Evolutionary conservation across 805 yeast species (phyloP), one percentile per base, ranked within the genome.

Genomic region (Pichia occidentalis): DNA sequence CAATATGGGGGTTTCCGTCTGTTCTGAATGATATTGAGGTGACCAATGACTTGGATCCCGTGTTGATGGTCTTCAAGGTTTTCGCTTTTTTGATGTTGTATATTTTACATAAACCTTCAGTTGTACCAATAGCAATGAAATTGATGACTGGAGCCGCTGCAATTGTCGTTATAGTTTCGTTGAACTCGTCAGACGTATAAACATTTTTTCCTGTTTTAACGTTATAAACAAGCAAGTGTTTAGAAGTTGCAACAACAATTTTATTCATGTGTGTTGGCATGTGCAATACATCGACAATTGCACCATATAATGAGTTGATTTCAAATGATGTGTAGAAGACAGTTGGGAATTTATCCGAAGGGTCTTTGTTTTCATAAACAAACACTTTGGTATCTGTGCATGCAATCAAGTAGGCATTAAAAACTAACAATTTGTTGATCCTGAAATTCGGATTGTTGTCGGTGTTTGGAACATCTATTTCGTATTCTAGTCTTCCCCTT

Each of bases 261-360:
- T 92, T 92, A 66, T 92, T 92, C 53, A 94, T 60, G 56, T 90
- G 88, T 0, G 99, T 90, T 22, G 97, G 88, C 34, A 90, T 80
- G 58, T 92, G 99, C 9, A 75, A 52, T 14, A 83, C 47, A 29
- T 77, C 80, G 9, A 81, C 79, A 13, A 92, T 70, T 7, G 68
- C 70, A 17, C 95, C 96, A 47, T 82, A 79, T 12, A 79, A 59
- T n/a, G 70, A 60, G 20, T 79, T 73, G 34, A 77, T 54, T 29
- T 64, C 60, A 35, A 88, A 59, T 12, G 77, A 66, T 4, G 95
- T 77, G 59, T 87, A 81, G 39, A 71, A 70, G 48, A 75, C 82
- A n/a, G 80, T 70, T 14, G 75, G 77, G 57, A 60, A 61, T 58
- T 68, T 75, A 8, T 57, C 52, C 9, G 34, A 26, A 17, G 42